These are phyloP conservation scores for Orbilia quercus DNA, from an alignment of 2,329 filamentous ascomycete genomes.

Conservation along the genomic window DNA sequence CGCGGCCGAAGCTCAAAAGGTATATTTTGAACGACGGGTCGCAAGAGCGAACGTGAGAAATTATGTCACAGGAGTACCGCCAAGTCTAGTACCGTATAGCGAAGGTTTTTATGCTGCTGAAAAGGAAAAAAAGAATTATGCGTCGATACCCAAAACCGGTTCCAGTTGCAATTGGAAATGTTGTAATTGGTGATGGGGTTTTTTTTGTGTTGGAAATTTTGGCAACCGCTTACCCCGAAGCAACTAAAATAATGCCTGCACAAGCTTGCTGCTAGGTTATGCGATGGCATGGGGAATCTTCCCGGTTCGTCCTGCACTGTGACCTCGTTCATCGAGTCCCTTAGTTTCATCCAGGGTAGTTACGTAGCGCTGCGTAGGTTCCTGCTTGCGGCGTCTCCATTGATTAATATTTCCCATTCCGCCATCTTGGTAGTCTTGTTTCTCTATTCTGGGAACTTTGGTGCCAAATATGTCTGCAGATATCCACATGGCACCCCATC, in stretches of 20 bases:
- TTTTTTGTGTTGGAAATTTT: constrained; percentile 29
- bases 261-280: not conserved
- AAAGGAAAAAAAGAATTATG: constrained; percentile 7
- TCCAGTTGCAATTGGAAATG: not conserved
- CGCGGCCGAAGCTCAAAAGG: constrained; percentile 5
- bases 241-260: constrained; percentile 27
- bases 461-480: no score
- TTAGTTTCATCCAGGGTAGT: not conserved
- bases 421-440: constrained; percentile 9
- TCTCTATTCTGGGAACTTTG: not conserved
- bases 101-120: constrained; percentile 7
- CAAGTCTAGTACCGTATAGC: not conserved
- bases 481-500: not conserved
- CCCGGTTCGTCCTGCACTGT: constrained; percentile 12
- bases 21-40: constrained; percentile 6
- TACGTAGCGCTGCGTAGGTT: not conserved
- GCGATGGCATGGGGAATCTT: not conserved
- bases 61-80: not conserved
- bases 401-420: no score
- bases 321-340: not conserved
- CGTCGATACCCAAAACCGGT: not conserved
- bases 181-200: constrained; percentile 18
- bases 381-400: constrained; percentile 17
- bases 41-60: constrained; percentile 36
- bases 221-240: constrained; percentile 38